phyloP scores from a whole-genome alignment of 164 flowering plant species.

The Dillenia turbinata region DNA sequence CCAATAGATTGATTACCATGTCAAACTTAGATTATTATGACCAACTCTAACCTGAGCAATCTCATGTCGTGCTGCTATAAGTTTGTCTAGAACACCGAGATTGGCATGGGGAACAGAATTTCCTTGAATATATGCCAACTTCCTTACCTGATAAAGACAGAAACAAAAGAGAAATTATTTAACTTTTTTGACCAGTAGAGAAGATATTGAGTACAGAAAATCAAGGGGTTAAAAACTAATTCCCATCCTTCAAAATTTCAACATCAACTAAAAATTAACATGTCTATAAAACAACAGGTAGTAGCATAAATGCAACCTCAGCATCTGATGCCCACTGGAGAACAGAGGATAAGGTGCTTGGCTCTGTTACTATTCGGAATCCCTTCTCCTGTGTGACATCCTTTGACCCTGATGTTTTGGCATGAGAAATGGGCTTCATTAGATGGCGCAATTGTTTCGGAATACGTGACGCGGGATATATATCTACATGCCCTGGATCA shows the following conservation, averaged over 20 bases:
- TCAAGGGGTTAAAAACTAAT: too few species aligned
- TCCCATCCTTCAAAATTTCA: too few species aligned
- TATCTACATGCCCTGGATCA: slow-evolving; percentile 84
- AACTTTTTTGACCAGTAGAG: too few species aligned
- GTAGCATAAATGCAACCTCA: slow-evolving; percentile 47
- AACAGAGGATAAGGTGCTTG: slow-evolving; percentile 42
- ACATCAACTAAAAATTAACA: too few species aligned
- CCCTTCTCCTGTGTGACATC: slow-evolving; percentile 50
- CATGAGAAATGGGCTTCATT: slow-evolving; percentile 50
- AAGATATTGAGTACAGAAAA: too few species aligned
- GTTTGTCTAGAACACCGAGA: slow-evolving; percentile 76
- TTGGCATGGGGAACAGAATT: slow-evolving; percentile 86
- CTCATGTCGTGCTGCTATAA: slow-evolving; percentile 83
- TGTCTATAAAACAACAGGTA: background rate
- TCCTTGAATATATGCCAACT: slow-evolving; percentile 67
- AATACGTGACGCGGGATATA: slow-evolving; percentile 74
- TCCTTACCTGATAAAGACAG: slow-evolving; percentile 61
- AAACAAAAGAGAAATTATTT: too few species aligned
- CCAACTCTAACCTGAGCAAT: slow-evolving; percentile 61
- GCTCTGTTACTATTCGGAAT: slow-evolving; percentile 60
- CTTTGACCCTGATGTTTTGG: slow-evolving; percentile 16
- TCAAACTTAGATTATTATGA: too few species aligned
- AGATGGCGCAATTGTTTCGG: slow-evolving; percentile 66
- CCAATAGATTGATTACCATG: too few species aligned
- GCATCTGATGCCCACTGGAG: slow-evolving; percentile 71